A percentile compares a stretch with the other conserved stretches of the same genome.
phyloP scores from a whole-genome alignment of 352 stramenopile genomes.

The Pythium oligandrum region DNA sequence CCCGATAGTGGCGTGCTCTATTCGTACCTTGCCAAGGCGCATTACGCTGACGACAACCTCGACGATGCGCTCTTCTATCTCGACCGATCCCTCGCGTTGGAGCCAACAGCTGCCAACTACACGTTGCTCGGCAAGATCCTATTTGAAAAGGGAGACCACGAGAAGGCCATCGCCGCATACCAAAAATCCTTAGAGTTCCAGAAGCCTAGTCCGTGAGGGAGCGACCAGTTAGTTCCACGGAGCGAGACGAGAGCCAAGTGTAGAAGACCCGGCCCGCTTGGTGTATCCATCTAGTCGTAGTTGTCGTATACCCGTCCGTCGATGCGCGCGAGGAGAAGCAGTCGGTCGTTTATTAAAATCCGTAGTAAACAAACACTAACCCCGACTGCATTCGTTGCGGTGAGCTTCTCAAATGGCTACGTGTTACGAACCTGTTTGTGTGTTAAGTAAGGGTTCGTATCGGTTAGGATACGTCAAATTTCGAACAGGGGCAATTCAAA shows the following conservation, averaged over 20 bases:
- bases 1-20: constrained; percentile 68
- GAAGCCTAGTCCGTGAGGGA: neutral
- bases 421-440: no score
- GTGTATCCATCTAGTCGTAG: no score
- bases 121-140: constrained; percentile 84
- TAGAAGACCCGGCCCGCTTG: no score
- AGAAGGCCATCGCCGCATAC: constrained; percentile 82
- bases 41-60: constrained; percentile 82
- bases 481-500: constrained; percentile 5
- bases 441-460: no score
- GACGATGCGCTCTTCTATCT: constrained; percentile 69
- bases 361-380: no score
- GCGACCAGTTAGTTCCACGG: no score
- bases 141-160: constrained; percentile 85
- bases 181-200: constrained; percentile 79
- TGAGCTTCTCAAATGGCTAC: no score
- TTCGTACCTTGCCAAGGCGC: constrained; percentile 73
- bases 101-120: constrained; percentile 78
- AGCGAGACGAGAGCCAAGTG: no score
- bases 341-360: no score
- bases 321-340: no score
- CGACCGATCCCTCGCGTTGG: constrained; percentile 55
- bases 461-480: constrained; percentile 10
- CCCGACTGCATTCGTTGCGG: no score
- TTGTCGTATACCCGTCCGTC: no score